Evolutionary conservation across 495 filamentous ascomycete species (phyloP).

Genomic region (Hypoxylon lienhwacheense): DNA sequence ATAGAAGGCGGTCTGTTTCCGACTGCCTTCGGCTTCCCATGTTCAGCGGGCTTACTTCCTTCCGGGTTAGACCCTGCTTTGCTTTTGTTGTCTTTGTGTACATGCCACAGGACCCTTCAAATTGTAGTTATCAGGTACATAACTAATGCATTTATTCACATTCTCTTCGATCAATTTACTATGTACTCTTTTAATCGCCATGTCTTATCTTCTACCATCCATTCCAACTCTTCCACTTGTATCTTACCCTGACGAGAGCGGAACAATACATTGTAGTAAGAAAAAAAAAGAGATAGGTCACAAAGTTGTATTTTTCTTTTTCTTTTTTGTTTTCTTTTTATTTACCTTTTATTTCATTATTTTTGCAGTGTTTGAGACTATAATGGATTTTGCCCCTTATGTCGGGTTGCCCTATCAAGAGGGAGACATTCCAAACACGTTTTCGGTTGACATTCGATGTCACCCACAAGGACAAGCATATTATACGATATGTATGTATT

Average conservation of each 20-base stretch:
- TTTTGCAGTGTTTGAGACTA: not conserved
- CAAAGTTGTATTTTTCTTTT: no score
- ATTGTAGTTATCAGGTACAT: no score
- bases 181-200: conserved; percentile 2
- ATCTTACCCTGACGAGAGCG: no score
- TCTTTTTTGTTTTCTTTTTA: no score
- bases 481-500: no score
- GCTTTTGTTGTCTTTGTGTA: not conserved
- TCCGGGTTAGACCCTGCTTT: not conserved
- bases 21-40: conserved; percentile 29
- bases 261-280: no score
- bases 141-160: not conserved
- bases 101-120: no score
- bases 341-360: no score
- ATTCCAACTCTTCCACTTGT: not conserved
- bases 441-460: conserved; percentile 36
- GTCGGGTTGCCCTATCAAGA: conserved; percentile 30
- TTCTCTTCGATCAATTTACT: not conserved
- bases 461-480: conserved; percentile 11
- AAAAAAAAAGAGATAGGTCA: no score
- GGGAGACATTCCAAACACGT: conserved; percentile 29
- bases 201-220: not conserved
- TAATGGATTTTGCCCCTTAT: conserved; percentile 15
- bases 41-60: conserved; percentile 5
- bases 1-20: conserved; percentile 19